Base-by-base conservation (phyloP, 345 rosid genomes). In the Pseudoturritis turrita region DNA sequence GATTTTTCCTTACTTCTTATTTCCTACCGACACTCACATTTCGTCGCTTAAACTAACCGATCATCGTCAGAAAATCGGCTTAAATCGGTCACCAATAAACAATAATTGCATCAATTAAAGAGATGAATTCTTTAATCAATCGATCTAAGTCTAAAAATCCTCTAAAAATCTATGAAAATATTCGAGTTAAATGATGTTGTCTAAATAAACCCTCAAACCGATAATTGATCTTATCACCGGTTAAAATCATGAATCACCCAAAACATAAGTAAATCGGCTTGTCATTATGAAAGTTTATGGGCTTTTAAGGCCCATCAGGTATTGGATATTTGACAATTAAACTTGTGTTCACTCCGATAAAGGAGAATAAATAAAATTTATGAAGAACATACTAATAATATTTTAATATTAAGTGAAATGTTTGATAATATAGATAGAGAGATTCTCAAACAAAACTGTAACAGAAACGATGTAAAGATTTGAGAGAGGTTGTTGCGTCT, bases 1-100 rank as follows among this genome's bases (percentile, higher is more conserved):
- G 22, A n/a, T 43, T n/a, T n/a, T 23, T 17, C 29, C 41, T 12
- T 50, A 10, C 10, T 52, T n/a, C 62, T 5, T 62, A 72, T 72
- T 55, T 72, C 45, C 63, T 41, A 72, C 76, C 76, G 76, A 72
- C 76, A 72, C n/a, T n/a, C n/a, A n/a, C n/a, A n/a, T n/a, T n/a
- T n/a, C n/a, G n/a, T n/a, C n/a, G n/a, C n/a, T n/a, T n/a, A n/a
- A 19, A 13, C 10, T 57, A 69, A 69, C 73, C 65, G 57, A 56
- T 25, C 70, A 72, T 55, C 76, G 76, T 62, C 62, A 62, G n/a
- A 40, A 40, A 40, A 62, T 55, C 76, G 29, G 47, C 8, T 59
- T 36, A 47, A 21, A 36, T 19, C 54, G 37, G 59, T 50, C 21
- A 49, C 21, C 13, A 7, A 29, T 18, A 18, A 31, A 45, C 31